phyloP scores from a whole-genome alignment of 306 rosid species.

The Cajanus cajan region DNA sequence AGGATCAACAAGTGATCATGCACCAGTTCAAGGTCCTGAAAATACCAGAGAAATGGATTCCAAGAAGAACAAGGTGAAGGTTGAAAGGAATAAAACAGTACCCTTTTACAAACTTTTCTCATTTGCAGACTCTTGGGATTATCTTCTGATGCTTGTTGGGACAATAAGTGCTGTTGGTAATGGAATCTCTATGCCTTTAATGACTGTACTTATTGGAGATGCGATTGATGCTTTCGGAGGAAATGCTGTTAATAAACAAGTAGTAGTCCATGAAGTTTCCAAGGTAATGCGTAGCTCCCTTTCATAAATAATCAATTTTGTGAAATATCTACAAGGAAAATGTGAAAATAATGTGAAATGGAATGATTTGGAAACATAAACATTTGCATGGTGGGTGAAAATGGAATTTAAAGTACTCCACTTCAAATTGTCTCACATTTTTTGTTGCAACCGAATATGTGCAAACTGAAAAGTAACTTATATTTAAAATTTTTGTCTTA shows the following conservation, averaged over 20 bases:
- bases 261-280: constrained; percentile 60
- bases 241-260: constrained; percentile 30
- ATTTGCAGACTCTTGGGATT: constrained; percentile 70
- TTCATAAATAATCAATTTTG: constrained; percentile 17
- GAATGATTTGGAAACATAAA: background rate
- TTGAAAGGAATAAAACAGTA: constrained; percentile 44
- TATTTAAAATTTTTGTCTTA: background rate
- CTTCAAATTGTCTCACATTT: background rate
- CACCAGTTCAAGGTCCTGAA: constrained; percentile 23
- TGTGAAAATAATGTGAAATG: background rate
- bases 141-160: constrained; percentile 60
- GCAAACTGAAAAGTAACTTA: background rate
- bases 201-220: constrained; percentile 60
- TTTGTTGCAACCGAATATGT: background rate
- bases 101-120: constrained; percentile 78
- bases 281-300: constrained; percentile 31
- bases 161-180: constrained; percentile 55
- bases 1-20: constrained; percentile 39
- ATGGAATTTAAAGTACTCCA: background rate
- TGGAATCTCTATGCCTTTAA: constrained; percentile 56
- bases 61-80: constrained; percentile 35
- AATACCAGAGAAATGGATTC: constrained; percentile 25
- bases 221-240: constrained; percentile 60
- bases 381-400: background rate
- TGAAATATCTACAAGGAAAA: background rate